Evolutionary conservation across 2,329 filamentous ascomycete genomes (phyloP), one percentile per base, ranked within the genome.

Genomic region (Aspergillus sp.): DNA sequence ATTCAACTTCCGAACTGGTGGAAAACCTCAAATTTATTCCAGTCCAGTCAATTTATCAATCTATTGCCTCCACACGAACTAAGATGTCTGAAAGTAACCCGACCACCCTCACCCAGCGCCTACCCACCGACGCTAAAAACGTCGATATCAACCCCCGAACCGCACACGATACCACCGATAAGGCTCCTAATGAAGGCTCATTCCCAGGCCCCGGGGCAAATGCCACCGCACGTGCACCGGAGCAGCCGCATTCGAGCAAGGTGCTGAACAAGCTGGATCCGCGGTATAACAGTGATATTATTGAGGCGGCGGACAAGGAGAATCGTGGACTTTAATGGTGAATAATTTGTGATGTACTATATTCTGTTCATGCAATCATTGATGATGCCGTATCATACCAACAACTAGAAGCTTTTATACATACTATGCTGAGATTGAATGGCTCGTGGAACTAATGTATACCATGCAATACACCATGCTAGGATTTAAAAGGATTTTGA

Each of bases 241-340:
- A 44, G 27, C 46, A 49, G 22, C 48, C 48, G 3, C 45, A 47
- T 35, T 47, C 45, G 10, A 47, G 25, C 45, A 44, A 48, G 15
- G 7, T 50, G 3, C 3, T 42, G 12, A 48, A 47, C 45, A 50
- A 48, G 27, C 35, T 45, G 9, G 41, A 48, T 30, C 45, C 45
- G 4, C 49, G 49, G 12, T 41, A 41, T n/a, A 30, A 50, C 4
- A 48, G 35, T 12, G 41, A 50, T 27, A 27, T 49, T 19, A 17
- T 49, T 19, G 48, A 47, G 35, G 19, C 38, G 10, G 19, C 22
- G 9, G n/a, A 41, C 2, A 41, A 41, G 17, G 38, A 41, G 38
- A 35, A 35, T 9, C n/a, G 15, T n/a, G 13, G 33, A 5, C 10
- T 30, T 30, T 30, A 30, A 30, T 35, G 33, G 7, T 17, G 33